Percentiles rank a stretch among this genome's conserved stretches.
Evolutionary conservation across 352 stramenopile species (phyloP).

Genomic region (Globisporangium polare): DNA sequence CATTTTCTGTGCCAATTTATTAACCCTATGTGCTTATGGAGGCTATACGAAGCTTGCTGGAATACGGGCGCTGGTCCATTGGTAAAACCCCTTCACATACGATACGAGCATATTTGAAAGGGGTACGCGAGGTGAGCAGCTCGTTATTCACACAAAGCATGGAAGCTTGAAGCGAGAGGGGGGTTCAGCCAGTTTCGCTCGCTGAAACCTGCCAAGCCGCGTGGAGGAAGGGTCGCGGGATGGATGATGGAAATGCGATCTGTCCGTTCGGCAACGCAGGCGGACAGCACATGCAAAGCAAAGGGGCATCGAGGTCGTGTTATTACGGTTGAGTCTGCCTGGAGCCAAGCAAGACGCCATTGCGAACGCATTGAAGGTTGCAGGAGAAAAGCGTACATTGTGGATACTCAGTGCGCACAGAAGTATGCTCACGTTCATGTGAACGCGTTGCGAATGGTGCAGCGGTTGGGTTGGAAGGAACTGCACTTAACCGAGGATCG

Average conservation of each 20-base stretch:
- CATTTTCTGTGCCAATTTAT: background rate
- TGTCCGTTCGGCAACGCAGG: background rate
- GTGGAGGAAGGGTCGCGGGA: background rate
- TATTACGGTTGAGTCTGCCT: background rate
- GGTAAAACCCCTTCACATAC: background rate
- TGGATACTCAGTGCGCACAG: too few relatives aligned
- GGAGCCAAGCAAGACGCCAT: background rate
- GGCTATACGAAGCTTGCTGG: background rate
- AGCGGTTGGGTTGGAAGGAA: background rate
- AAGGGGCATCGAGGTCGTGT: background rate
- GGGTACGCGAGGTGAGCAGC: background rate
- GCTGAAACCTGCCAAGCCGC: background rate
- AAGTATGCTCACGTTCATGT: too few relatives aligned
- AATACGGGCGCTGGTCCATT: background rate
- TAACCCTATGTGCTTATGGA: background rate
- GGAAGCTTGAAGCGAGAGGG: too few relatives aligned
- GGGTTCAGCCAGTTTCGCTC: background rate
- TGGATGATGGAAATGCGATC: background rate
- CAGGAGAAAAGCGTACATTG: background rate
- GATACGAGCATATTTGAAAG: background rate
- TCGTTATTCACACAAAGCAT: background rate
- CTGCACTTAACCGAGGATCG: conserved; percentile 40
- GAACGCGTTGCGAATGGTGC: background rate
- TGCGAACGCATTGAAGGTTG: background rate
- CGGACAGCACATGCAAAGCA: background rate